phyloP scores from a whole-genome alignment of 1,284 basidiomycete species.

The Cutaneotrichosporon sp. region DNA sequence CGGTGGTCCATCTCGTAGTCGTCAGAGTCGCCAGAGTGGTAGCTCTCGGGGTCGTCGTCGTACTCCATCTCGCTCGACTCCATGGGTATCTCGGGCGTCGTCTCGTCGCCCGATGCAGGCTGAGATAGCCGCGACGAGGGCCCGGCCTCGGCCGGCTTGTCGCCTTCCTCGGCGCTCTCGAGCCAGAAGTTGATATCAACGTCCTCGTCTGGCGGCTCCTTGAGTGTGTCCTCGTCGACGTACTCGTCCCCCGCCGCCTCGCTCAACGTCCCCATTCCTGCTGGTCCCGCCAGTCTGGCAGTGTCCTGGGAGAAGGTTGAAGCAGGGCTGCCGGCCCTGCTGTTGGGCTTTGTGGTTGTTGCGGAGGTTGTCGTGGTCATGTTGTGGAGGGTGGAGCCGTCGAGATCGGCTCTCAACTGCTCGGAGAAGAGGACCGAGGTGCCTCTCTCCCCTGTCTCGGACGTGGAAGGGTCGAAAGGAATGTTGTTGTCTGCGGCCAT shows the following conservation, averaged over 20 bases:
- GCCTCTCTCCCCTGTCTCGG: conserved; percentile 31
- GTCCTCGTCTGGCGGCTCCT: conserved; percentile 26
- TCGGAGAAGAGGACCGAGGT: conserved; percentile 47
- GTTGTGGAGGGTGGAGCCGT: conserved; percentile 2
- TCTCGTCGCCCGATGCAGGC: not conserved
- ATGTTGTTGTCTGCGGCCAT: conserved; percentile 5
- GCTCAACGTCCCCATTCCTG: not conserved
- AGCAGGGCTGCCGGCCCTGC: not conserved
- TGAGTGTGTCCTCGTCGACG: conserved; percentile 17
- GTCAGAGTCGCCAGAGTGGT: conserved; percentile 50
- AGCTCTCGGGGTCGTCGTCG: conserved; percentile 30
- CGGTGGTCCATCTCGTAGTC: conserved; percentile 51
- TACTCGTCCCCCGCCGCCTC: not conserved
- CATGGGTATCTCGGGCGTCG: not conserved
- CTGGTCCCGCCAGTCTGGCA: not conserved
- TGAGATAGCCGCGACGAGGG: conserved; percentile 5
- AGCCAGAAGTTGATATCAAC: conserved; percentile 31
- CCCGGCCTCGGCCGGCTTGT: conserved; percentile 5
- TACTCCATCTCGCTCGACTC: conserved; percentile 16
- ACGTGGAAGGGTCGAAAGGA: conserved; percentile 22
- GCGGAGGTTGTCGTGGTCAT: not conserved
- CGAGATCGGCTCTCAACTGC: conserved; percentile 22
- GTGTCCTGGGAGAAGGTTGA: not conserved
- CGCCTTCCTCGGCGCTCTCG: conserved; percentile 35
- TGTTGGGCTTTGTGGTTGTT: not conserved